Conservation (phyloP, 352 stramenopile species). For the Globisporangium yorkense region DNA sequence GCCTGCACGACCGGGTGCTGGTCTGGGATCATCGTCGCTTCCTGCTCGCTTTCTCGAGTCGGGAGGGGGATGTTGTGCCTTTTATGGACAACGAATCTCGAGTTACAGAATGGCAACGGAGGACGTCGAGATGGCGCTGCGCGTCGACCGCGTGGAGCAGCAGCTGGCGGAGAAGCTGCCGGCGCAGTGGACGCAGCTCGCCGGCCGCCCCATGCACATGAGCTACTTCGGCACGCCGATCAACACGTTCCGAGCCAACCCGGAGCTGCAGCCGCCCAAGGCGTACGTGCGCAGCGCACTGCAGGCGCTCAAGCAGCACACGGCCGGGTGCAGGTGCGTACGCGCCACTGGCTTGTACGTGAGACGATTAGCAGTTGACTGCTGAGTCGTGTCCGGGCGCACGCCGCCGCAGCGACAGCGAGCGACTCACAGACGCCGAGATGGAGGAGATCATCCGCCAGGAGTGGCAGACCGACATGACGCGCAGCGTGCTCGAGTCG, state of each 20-base stretch:
- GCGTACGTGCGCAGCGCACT: constrained; percentile 43
- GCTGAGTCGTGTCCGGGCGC: background rate
- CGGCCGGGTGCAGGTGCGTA: constrained; percentile 9
- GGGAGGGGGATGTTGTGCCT: too few species aligned
- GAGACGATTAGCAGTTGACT: background rate
- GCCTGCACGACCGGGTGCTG: constrained; percentile 73
- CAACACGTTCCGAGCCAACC: constrained; percentile 60
- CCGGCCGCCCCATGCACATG: constrained; percentile 47
- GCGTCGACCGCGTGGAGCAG: constrained; percentile 51
- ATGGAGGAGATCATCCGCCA: constrained; percentile 39
- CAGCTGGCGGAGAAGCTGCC: constrained; percentile 35
- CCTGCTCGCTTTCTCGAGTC: background rate
- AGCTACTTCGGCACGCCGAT: constrained; percentile 55
- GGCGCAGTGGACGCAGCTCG: constrained; percentile 33
- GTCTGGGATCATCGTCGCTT: constrained; percentile 56
- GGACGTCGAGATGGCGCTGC: constrained; percentile 36
- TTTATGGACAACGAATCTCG: background rate
- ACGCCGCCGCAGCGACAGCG: constrained; percentile 7
- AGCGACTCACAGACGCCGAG: constrained; percentile 31
- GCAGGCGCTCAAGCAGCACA: constrained; percentile 30
- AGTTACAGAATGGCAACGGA: background rate
- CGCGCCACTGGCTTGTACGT: background rate
- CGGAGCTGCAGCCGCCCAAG: constrained; percentile 30
- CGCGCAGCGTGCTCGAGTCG: constrained; percentile 37
- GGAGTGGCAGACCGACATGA: constrained; percentile 64